Percentiles rank a stretch among this genome's conserved stretches.
phyloP scores from a whole-genome alignment of 768 basidiomycete genomes.

The Tephrocybe sp. region DNA sequence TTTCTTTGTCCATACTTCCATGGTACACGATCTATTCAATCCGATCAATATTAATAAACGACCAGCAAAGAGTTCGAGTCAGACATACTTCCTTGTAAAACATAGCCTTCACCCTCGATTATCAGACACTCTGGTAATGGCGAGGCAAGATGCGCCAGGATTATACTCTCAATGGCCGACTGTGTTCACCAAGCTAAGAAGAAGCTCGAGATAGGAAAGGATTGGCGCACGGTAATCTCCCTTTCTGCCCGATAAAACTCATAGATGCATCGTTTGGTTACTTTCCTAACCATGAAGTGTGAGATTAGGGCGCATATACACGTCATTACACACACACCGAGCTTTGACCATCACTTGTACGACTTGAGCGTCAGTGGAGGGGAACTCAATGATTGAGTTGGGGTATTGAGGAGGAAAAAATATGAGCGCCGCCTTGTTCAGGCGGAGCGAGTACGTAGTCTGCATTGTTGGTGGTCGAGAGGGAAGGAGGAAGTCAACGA shows the following conservation, averaged over 20 bases:
- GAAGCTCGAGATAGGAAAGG: neutral
- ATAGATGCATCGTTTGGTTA: slow-evolving; percentile 23
- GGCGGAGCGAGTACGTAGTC: slow-evolving; percentile 35
- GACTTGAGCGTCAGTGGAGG: slow-evolving; percentile 16
- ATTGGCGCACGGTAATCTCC: slow-evolving; percentile 34
- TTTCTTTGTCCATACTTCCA: slow-evolving; percentile 29
- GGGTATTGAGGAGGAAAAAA: slow-evolving; percentile 27
- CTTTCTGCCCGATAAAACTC: slow-evolving; percentile 28
- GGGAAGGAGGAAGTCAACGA: neutral
- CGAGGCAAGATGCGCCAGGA: slow-evolving; percentile 28
- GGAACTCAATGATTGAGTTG: neutral
- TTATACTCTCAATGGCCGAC: slow-evolving; percentile 32
- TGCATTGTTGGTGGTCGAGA: neutral
- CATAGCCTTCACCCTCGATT: slow-evolving; percentile 29
- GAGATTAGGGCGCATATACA: neutral
- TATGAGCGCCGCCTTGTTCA: slow-evolving; percentile 31
- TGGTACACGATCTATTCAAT: slow-evolving; percentile 21
- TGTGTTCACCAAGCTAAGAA: slow-evolving; percentile 7
- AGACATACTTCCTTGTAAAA: slow-evolving; percentile 28
- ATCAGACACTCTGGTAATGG: slow-evolving; percentile 26
- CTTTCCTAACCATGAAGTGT: slow-evolving; percentile 10
- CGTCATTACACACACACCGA: slow-evolving; percentile 13
- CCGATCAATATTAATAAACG: neutral
- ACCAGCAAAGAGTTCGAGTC: neutral
- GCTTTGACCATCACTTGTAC: slow-evolving; percentile 34